phyloP scores from a whole-genome alignment of 108 stramenopile species.

The Aurantiochytrium sp. region DNA sequence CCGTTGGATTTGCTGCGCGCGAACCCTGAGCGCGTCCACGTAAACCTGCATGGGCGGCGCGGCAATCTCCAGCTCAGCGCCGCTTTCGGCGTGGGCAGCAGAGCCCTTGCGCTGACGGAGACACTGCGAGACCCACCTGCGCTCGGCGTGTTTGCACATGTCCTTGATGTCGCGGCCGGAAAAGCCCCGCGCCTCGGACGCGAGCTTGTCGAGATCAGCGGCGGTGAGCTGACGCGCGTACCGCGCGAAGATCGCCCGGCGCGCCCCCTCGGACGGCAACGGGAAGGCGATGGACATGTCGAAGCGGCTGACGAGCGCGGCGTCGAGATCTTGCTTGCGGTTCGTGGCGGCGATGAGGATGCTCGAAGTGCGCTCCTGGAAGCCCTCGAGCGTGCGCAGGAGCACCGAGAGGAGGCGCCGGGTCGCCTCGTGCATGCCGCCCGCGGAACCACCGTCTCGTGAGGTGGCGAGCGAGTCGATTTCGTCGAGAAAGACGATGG shows the following conservation, averaged over 20 bases:
- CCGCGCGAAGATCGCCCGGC: not conserved
- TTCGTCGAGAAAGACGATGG: slow-evolving; percentile 28
- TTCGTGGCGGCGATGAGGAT: slow-evolving; percentile 30
- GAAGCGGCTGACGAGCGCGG: not conserved
- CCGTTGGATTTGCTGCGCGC: not conserved
- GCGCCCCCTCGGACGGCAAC: not conserved
- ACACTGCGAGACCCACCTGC: slow-evolving; percentile 26
- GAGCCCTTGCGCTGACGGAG: not conserved
- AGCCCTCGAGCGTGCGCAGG: slow-evolving; percentile 27
- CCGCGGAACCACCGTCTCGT: not conserved
- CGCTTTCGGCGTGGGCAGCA: too few species aligned
- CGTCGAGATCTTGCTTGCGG: slow-evolving; percentile 31
- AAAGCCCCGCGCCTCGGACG: not conserved
- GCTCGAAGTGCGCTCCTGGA: not conserved
- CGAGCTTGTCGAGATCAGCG: not conserved
- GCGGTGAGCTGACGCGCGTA: not conserved
- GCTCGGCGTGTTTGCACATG: slow-evolving; percentile 14
- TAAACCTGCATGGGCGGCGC: slow-evolving; percentile 7
- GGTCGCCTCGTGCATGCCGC: not conserved
- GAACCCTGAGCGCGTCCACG: not conserved
- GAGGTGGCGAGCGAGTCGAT: slow-evolving; percentile 18
- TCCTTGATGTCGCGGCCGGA: slow-evolving; percentile 28
- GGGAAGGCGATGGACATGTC: not conserved
- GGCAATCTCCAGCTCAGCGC: not conserved
- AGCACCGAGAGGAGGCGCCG: slow-evolving; percentile 11